Base-by-base conservation (phyloP, 2,329 filamentous ascomycete genomes). In the Epichloe typhina region DNA sequence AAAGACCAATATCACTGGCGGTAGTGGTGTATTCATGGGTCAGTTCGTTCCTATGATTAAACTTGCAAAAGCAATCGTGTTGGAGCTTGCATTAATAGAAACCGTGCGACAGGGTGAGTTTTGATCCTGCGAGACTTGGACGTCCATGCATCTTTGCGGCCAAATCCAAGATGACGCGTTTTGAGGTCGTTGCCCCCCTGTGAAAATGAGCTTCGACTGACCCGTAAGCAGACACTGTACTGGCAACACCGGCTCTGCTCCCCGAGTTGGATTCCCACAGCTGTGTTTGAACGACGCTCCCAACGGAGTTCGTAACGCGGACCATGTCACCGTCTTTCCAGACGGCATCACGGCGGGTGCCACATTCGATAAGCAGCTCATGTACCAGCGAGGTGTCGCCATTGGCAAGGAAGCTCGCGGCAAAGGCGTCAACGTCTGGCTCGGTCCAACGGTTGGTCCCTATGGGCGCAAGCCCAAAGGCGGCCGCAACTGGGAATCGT, bases 341-440 rank as follows among this genome's bases (percentile, higher is more conserved):
- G 76, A 85, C 8, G 86, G 86, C n/a, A 86, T 91, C 57, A 88
- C 83, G 0, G 77, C 77, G 1, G 86, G 83, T 17, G 84, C 84
- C 2, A 88, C 86, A 0, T 89, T 81, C 62, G 83, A 85, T 66
- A 89, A 88, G 67, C 70, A 76, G 15, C 69, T 88, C 47, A 83
- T 88, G 66, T 82, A 84, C 55, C 72, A 76, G 48, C 77, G 85
- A 31, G 85, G 78, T 2, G 76, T 80, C 13, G 84, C 81, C 2
- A 68, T 89, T 5, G 85, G 85, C 21, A 70, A 82, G 56, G 86
- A 90, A 62, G 83, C 83, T 50, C 77, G 81, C 17, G 83, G 82
- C 2, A 89, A 89, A 62, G 86, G 86, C 2, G 74, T 82, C 40
- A 82, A 88, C 61, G 73, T 88, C 50, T 81, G 79, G 57, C 72